Evolutionary conservation across 176 grass and related monocot species (phyloP).

Genomic region (Rhynchospora pubera): DNA sequence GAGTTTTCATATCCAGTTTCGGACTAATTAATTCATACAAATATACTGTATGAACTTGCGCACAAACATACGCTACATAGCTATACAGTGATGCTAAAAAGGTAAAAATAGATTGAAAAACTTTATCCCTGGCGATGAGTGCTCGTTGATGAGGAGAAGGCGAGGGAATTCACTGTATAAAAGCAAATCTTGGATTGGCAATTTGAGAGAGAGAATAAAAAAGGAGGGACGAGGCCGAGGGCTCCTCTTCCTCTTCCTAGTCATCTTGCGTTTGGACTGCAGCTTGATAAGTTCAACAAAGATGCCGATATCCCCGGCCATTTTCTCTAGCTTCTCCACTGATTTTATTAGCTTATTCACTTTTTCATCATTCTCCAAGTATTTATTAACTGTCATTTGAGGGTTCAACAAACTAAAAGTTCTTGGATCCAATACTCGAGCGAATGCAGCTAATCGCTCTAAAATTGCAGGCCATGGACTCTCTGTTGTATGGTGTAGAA

Average conservation of each 20-base stretch:
- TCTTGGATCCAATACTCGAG: background rate
- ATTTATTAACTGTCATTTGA: background rate
- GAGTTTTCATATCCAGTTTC: no score
- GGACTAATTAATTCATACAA: no score
- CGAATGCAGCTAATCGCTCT: background rate
- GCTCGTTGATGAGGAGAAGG: background rate
- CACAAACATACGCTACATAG: no score
- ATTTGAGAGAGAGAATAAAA: background rate
- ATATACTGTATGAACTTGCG: no score
- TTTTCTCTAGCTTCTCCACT: constrained; percentile 10
- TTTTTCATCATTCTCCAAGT: background rate
- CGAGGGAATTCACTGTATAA: background rate
- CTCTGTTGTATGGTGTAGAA: background rate
- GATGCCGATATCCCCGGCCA: background rate
- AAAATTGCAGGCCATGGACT: background rate
- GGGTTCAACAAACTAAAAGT: background rate
- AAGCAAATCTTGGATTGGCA: background rate
- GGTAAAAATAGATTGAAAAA: no score
- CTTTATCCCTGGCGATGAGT: no score
- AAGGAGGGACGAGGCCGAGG: background rate
- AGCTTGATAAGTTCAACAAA: constrained; percentile 16
- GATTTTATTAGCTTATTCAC: background rate
- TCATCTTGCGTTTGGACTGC: background rate
- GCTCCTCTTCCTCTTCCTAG: background rate
- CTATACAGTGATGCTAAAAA: no score